Evolutionary conservation across 1,139 yeast genomes (phyloP).

Genomic region (Geotrichum siamense): DNA sequence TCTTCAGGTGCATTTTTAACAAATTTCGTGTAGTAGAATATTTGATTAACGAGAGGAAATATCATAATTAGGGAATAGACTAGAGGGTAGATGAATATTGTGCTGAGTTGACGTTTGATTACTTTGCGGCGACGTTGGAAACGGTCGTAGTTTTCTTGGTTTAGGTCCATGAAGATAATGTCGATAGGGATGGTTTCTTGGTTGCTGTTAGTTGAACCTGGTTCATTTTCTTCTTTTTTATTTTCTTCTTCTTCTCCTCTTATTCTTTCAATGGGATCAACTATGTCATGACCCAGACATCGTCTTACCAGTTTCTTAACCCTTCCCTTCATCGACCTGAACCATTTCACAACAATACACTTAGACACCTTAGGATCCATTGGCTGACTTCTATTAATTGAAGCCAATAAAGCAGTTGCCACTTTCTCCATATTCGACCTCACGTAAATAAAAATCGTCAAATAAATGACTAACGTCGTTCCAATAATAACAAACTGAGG

Average conservation of each 20-base stretch:
- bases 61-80: slow-evolving; percentile 76
- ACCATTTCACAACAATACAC: too few relatives aligned
- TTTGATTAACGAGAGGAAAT: slow-evolving; percentile 68
- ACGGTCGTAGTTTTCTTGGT: slow-evolving; percentile 48
- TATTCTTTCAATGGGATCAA: too few relatives aligned
- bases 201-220: too few relatives aligned
- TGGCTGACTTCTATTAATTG: too few relatives aligned
- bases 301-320: too few relatives aligned
- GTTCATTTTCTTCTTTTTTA: too few relatives aligned
- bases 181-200: too few relatives aligned
- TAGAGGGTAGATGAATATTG: slow-evolving; percentile 76
- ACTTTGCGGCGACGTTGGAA: slow-evolving; percentile 55
- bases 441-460: slow-evolving; percentile 64
- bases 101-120: slow-evolving; percentile 70
- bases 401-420: slow-evolving; percentile 8
- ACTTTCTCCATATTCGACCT: slow-evolving; percentile 15
- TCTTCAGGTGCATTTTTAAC: not conserved
- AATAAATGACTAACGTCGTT: slow-evolving; percentile 54
- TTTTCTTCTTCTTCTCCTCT: too few relatives aligned
- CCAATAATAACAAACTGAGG: slow-evolving; percentile 64
- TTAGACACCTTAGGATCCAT: too few relatives aligned
- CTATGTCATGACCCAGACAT: too few relatives aligned
- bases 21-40: slow-evolving; percentile 43
- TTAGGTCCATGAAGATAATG: too few relatives aligned
- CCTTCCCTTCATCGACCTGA: too few relatives aligned